These are phyloP conservation scores for Diospyros kaki DNA, from an alignment of 148 eudicot genomes.

Conservation along the genomic window DNA sequence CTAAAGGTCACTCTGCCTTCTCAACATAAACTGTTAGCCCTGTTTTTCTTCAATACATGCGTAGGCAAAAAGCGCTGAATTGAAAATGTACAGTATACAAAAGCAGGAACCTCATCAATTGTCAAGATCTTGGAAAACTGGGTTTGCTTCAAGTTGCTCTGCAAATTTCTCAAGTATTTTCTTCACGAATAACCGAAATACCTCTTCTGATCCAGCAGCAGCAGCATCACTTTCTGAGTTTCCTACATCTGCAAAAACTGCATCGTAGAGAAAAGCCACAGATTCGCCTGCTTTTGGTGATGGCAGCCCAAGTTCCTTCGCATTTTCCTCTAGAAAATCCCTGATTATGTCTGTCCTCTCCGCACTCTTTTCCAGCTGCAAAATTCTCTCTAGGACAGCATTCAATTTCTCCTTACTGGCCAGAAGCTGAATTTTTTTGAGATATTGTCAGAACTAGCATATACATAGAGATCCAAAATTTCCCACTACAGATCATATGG, in stretches of 20 bases:
- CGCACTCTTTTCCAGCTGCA: constrained; percentile 17
- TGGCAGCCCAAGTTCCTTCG: constrained; percentile 47
- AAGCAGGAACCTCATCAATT: constrained; percentile 6
- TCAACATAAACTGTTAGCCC: too few species aligned
- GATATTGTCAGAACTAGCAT: not conserved
- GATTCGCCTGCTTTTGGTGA: constrained; percentile 38
- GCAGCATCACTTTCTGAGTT: constrained; percentile 13
- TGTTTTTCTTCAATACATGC: too few species aligned
- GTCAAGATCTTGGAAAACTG: constrained; percentile 35
- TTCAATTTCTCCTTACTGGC: constrained; percentile 34
- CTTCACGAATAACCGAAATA: constrained; percentile 30
- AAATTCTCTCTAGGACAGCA: constrained; percentile 35
- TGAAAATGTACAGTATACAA: not conserved
- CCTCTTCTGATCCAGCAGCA: constrained; percentile 26
- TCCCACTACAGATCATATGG: not conserved
- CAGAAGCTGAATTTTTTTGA: constrained; percentile 35
- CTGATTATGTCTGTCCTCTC: constrained; percentile 27
- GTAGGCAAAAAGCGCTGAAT: too few species aligned
- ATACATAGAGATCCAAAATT: not conserved
- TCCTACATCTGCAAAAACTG: constrained; percentile 33
- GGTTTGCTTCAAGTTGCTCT: constrained; percentile 45
- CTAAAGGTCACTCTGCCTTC: too few species aligned
- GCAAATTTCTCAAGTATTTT: constrained; percentile 45
- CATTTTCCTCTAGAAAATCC: constrained; percentile 39
- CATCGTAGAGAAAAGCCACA: constrained; percentile 41